Evolutionary conservation across 2,329 filamentous ascomycete species (phyloP).

Genomic region (Exophiala lecanii-corni): DNA sequence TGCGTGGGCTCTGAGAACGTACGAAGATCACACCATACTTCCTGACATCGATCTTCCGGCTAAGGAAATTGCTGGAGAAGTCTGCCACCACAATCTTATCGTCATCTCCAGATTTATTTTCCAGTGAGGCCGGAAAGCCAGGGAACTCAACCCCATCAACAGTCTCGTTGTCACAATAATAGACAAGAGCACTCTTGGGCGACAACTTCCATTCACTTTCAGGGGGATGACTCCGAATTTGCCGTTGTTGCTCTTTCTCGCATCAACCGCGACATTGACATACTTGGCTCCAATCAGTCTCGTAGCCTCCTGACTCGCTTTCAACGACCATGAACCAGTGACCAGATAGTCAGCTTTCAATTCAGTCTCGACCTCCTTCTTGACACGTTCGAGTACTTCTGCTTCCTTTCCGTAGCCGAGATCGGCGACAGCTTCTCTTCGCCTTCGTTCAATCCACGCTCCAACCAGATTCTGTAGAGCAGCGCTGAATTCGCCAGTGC

Average conservation of each 20-base stretch:
- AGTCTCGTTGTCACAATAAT: conserved; percentile 92
- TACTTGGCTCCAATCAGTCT: conserved; percentile 68
- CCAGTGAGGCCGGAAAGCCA: conserved; percentile 61
- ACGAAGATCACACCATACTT: conserved; percentile 87
- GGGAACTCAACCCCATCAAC: conserved; percentile 79
- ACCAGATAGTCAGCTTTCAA: conserved; percentile 85
- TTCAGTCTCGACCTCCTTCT: conserved; percentile 61
- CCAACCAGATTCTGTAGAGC: conserved; percentile 78
- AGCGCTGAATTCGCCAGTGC: conserved; percentile 79
- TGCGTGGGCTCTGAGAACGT: conserved; percentile 24
- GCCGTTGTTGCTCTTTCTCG: conserved; percentile 59
- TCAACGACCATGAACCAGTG: conserved; percentile 85
- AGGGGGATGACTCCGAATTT: conserved; percentile 87
- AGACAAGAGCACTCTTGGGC: conserved; percentile 66
- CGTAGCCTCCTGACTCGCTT: conserved; percentile 78
- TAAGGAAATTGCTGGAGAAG: conserved; percentile 92
- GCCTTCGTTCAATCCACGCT: conserved; percentile 71
- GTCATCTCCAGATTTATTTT: conserved; percentile 46
- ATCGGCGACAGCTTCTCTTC: conserved; percentile 55
- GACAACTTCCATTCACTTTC: conserved; percentile 69
- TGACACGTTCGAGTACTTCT: conserved; percentile 54
- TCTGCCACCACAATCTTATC: conserved; percentile 79
- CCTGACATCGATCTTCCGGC: conserved; percentile 67
- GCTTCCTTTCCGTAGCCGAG: conserved; percentile 45
- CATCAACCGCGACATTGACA: conserved; percentile 74